Evolutionary conservation across 2,329 filamentous ascomycete genomes (phyloP).

Genomic region (Achaetomium macrosporum): DNA sequence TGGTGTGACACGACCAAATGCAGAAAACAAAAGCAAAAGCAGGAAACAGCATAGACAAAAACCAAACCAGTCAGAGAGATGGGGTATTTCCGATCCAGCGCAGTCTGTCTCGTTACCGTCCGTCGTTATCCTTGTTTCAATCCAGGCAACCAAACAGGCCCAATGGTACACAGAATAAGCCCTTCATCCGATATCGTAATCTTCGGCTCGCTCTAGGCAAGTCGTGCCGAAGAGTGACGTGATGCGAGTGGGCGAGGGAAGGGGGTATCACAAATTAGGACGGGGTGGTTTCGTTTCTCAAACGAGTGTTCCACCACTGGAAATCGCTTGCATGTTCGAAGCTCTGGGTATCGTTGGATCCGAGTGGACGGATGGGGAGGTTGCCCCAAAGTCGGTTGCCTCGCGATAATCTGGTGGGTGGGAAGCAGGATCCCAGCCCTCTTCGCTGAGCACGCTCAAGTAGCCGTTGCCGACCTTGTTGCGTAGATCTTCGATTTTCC

Average conservation of each 20-base stretch:
- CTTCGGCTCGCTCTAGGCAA: background rate
- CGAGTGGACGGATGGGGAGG: slow-evolving; percentile 33
- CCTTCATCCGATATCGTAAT: background rate
- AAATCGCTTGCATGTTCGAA: slow-evolving; percentile 42
- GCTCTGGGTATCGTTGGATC: slow-evolving; percentile 32
- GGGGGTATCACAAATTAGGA: background rate
- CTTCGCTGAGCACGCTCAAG: slow-evolving; percentile 78
- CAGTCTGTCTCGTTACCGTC: background rate
- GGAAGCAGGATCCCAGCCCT: slow-evolving; percentile 52
- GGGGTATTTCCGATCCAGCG: background rate
- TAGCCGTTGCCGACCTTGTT: slow-evolving; percentile 83
- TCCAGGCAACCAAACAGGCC: background rate
- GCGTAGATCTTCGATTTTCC: slow-evolving; percentile 80
- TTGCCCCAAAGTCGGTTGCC: slow-evolving; percentile 34
- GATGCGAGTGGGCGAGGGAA: background rate
- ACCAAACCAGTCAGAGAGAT: slow-evolving; percentile 10
- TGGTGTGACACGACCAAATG: slow-evolving; percentile 10
- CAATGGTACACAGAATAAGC: background rate
- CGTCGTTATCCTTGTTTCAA: background rate
- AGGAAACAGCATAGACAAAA: slow-evolving; percentile 23
- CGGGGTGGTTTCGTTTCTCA: slow-evolving; percentile 20
- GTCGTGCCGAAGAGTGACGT: background rate
- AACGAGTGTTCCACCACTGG: slow-evolving; percentile 48
- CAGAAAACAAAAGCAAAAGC: slow-evolving; percentile 19
- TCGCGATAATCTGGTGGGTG: slow-evolving; percentile 33